Evolutionary conservation across 2,329 filamentous ascomycete genomes (phyloP).

Genomic region (Venturia asperata): DNA sequence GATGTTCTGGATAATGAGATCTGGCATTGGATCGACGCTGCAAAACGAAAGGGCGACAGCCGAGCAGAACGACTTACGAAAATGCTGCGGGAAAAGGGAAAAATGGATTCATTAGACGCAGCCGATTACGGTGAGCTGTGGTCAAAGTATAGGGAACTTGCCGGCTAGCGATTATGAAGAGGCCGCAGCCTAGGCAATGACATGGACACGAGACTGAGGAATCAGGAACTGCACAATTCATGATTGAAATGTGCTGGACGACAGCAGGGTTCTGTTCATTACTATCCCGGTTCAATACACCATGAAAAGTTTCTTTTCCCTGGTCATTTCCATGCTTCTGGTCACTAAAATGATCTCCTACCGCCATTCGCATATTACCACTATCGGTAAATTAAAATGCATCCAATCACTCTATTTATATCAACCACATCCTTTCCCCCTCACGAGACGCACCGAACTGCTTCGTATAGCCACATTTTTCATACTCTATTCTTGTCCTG

Average conservation of each 20-base stretch:
- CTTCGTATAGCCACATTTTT: background rate
- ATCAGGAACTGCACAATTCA: slow-evolving; percentile 33
- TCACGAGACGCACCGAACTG: background rate
- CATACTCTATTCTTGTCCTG: background rate
- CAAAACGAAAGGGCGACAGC: background rate
- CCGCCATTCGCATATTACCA: background rate
- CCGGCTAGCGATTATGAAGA: background rate
- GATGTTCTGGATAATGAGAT: slow-evolving; percentile 8
- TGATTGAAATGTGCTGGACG: background rate
- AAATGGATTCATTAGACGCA: background rate
- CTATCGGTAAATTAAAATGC: background rate
- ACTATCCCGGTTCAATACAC: background rate
- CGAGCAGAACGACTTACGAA: slow-evolving; percentile 3
- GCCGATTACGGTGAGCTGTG: slow-evolving; percentile 6
- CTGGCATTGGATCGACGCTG: slow-evolving; percentile 7
- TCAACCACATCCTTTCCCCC: background rate
- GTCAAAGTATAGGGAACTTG: slow-evolving; percentile 9
- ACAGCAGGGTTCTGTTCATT: background rate
- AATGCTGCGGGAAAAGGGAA: slow-evolving; percentile 5
- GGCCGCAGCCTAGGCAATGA: background rate
- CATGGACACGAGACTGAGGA: background rate
- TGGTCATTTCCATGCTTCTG: background rate
- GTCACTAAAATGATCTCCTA: background rate
- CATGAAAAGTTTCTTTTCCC: background rate
- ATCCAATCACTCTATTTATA: background rate